Percentiles rank a stretch among this genome's conserved stretches.
Evolutionary conservation across 306 rosid species (phyloP).

Genomic region (Cicer arietinum): DNA sequence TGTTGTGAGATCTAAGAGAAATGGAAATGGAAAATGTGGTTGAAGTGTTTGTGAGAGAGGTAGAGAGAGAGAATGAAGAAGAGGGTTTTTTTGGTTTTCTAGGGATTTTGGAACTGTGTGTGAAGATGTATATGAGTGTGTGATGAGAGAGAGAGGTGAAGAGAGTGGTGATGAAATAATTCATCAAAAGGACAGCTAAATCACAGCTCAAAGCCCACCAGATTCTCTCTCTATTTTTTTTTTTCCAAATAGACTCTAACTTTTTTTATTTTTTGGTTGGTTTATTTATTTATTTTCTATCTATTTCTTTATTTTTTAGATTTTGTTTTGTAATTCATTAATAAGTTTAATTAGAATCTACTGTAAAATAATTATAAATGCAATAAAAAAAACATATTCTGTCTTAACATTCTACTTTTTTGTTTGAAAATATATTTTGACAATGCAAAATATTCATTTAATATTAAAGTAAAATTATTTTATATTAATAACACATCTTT

Average conservation of each 20-base stretch:
- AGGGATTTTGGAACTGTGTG: slow-evolving; percentile 73
- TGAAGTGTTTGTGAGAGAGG: slow-evolving; percentile 10
- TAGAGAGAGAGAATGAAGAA: slow-evolving; percentile 7
- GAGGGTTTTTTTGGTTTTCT: slow-evolving; percentile 49
- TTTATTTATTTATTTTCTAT: background rate
- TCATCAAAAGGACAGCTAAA: slow-evolving; percentile 76
- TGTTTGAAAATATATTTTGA: too few species aligned
- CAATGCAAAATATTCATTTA: too few species aligned
- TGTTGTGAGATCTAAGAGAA: slow-evolving; percentile 47
- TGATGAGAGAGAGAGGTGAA: slow-evolving; percentile 11
- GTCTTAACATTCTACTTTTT: too few species aligned
- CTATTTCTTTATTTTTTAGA: background rate
- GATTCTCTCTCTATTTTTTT: slow-evolving; percentile 45
- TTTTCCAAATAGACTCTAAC: background rate
- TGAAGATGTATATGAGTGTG: slow-evolving; percentile 41
- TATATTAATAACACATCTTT: too few species aligned
- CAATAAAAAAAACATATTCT: too few species aligned
- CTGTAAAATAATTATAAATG: too few species aligned
- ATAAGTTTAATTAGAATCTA: too few species aligned
- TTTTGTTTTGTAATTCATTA: too few species aligned
- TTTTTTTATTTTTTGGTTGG: slow-evolving; percentile 8
- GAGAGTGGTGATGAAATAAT: slow-evolving; percentile 49
- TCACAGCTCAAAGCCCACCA: slow-evolving; percentile 96
- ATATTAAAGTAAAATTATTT: too few species aligned
- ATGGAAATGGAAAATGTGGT: slow-evolving; percentile 22